Conservation (phyloP, 176 grass and related monocot genomes). For the Rhynchospora breviuscula region DNA sequence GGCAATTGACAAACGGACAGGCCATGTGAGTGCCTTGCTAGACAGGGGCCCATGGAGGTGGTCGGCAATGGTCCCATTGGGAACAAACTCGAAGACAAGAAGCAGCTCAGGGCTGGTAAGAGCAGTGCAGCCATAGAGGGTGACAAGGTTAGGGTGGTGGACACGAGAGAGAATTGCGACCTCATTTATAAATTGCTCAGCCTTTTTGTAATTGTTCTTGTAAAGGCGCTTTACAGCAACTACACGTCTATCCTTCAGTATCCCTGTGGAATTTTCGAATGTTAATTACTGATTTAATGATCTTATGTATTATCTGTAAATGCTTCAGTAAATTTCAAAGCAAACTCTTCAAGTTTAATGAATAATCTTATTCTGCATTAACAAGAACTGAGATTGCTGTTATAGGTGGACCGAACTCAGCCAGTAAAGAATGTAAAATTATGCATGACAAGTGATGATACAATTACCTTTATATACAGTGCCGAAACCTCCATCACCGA, state of each 20-base stretch:
- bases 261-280: constrained; percentile 29
- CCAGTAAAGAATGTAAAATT: neutral
- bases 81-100: constrained; percentile 70
- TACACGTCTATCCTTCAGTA: constrained; percentile 56
- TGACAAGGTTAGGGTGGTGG: constrained; percentile 67
- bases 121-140: constrained; percentile 67
- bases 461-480: constrained; percentile 69
- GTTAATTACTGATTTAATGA: neutral
- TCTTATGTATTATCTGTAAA: neutral
- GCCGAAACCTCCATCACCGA: constrained; percentile 84
- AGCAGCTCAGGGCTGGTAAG: constrained; percentile 57
- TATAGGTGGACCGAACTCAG: neutral
- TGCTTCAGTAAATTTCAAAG: neutral
- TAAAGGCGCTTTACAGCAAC: constrained; percentile 86
- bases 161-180: constrained; percentile 62
- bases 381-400: no score
- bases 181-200: constrained; percentile 82
- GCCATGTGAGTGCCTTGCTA: constrained; percentile 50
- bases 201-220: constrained; percentile 55
- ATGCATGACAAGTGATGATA: neutral
- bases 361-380: no score
- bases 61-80: constrained; percentile 91
- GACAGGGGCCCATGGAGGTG: constrained; percentile 57
- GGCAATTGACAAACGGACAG: constrained; percentile 62
- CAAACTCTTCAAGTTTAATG: no score